Evolutionary conservation across 192 early-diverging fungal species (phyloP), one percentile per base, ranked within the genome.

Genomic region (Jimgerdemannia flammicorona): DNA sequence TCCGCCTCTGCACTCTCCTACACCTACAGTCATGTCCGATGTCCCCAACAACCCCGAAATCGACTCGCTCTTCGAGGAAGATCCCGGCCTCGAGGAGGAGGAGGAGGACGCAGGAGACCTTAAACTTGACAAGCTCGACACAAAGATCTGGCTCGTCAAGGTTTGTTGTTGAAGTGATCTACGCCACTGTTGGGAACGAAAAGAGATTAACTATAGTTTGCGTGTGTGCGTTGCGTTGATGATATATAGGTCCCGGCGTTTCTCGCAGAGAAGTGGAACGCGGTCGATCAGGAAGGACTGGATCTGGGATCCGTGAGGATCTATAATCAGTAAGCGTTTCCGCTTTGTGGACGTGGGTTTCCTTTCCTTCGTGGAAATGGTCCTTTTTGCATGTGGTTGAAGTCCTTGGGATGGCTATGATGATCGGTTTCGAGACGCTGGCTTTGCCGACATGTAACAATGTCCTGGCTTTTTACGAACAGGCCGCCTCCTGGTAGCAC

Each of bases 121-220:
- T n/a, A 85, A 90, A 69, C 78, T 94, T 74, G 80, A 88, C 19
- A 85, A 90, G 41, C 76, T 90, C 10, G 87, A 83, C 3, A 91
- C 85, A 66, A 93, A 95, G 79, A 91, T 95, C 18, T 98, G 96
- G 96, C 89, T 98, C 7, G 95, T 98, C 44, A 99, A 99, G 79
- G 88, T 86, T 83, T 66, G n/a, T 18, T 41, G 10, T 42, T 67
- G 71, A 49, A 66, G 14, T 43, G 10, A 11, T 7, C 3, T 17
- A 29, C 6, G 18, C 40, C 44, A 70, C 4, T 69, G 11, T 49
- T 41, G 8, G 6, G 64, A 29, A 29, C 29, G 29, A 29, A 29
- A 29, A 29, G 29, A 29, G 29, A 29, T 29, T 29, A 29, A 17
- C 17, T n/a, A 70, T 3, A 18, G 44, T 41, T 17, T 29, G 29